Base-by-base conservation (phyloP, 306 rosid genomes). In the Trichosanthes cucumerina region DNA sequence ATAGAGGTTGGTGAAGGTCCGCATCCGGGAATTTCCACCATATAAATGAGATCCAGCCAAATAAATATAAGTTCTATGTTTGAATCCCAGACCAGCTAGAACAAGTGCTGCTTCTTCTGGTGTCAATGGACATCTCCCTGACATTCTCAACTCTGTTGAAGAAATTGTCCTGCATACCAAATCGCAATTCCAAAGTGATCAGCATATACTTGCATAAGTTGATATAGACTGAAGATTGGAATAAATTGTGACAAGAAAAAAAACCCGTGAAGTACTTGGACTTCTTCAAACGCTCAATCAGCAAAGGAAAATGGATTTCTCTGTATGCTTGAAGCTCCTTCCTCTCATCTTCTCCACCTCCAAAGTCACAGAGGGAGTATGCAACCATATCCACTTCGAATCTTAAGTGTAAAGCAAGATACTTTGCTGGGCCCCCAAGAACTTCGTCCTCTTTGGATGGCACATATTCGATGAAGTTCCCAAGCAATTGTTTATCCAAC, bases 101-200 rank as follows among this genome's bases (percentile, higher is more conserved):
- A 91, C 97, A 47, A 95, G 92, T 58, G 87, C 97, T 74, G 97
- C 93, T 91, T 95, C 99, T 89, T 95, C 99, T 34, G 97, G 99
- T 54, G 97, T 89, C 89, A 92, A 86, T 15, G 97, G 99, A 44
- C 99, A 95, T 86, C 88, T 91, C 47, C 99, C 99, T 78, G 81
- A 65, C 84, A 84, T 85, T 83, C 99, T 89, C 90, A 92, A 86
- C 78, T 86, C 80, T 68, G 24, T 46, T 23, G 91, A 87, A 76
- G 92, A 84, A 83, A 87, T 75, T 23, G 82, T 81, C 82, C 96
- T 92, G 68, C 14, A 77, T 65, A 62, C n/a, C 24, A 18, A 47
- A 31, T 23, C 14, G 4, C 10, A 71, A 71, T 44, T 6, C 13
- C 58, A 83, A 86, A 78, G 46, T 50, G 78, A 70, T 23, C 76